Percentiles rank a stretch among this genome's conserved stretches.
Conservation (phyloP, 176 grass and related monocot genomes). For the Avena eriantha region DNA sequence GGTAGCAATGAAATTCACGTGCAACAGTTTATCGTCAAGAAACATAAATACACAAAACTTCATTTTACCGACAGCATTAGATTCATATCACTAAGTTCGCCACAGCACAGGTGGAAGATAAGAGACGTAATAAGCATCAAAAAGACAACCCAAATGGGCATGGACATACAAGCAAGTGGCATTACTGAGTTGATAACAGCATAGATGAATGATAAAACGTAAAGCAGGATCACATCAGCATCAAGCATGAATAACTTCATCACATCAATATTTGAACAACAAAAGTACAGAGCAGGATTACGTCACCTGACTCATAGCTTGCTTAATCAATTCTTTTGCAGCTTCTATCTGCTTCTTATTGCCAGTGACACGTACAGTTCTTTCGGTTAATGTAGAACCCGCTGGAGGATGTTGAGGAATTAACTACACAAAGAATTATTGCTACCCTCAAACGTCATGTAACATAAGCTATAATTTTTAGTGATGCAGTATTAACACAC, state of each 20-base stretch:
- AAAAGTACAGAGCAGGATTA: slow-evolving; percentile 17
- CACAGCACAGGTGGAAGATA: background rate
- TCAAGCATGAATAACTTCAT: background rate
- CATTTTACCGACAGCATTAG: background rate
- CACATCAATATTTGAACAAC: background rate
- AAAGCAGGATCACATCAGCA: slow-evolving; percentile 3
- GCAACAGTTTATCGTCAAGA: background rate
- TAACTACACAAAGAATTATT: slow-evolving; percentile 61
- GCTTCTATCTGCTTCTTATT: slow-evolving; percentile 90
- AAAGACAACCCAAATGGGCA: background rate
- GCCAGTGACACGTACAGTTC: slow-evolving; percentile 84
- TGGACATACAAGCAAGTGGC: background rate
- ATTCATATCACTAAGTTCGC: slow-evolving; percentile 16
- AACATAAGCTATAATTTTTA: slow-evolving; percentile 5
- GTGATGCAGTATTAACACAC: slow-evolving; percentile 39
- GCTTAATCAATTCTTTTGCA: slow-evolving; percentile 88
- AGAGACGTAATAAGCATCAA: slow-evolving; percentile 5
- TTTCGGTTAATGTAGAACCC: slow-evolving; percentile 79
- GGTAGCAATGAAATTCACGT: background rate
- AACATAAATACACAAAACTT: slow-evolving; percentile 25
- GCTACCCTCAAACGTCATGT: background rate
- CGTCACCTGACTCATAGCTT: slow-evolving; percentile 89
- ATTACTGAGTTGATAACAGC: slow-evolving; percentile 16
- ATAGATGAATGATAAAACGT: slow-evolving; percentile 8
- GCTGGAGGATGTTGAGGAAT: slow-evolving; percentile 84